phyloP scores from a whole-genome alignment of 2,329 filamentous ascomycete genomes.

The Colletotrichum tabaci region DNA sequence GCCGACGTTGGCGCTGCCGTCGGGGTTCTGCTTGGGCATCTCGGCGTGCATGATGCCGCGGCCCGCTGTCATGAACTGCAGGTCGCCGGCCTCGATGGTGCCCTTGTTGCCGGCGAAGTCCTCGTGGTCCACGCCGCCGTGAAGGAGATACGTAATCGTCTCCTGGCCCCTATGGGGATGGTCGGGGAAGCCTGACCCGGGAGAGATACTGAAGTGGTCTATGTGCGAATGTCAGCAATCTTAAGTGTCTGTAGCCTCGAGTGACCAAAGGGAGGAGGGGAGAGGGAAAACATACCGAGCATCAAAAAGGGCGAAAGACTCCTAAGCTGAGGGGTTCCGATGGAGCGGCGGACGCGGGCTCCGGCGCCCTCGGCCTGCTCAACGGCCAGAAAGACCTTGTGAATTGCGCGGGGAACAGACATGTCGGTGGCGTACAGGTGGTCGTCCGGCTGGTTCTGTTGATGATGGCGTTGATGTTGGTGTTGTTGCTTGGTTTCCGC shows the following conservation, averaged over 20 bases:
- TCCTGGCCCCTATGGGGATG: constrained; percentile 89
- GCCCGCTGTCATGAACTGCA: constrained; percentile 98
- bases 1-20: constrained; percentile 85
- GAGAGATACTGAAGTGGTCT: constrained; percentile 87
- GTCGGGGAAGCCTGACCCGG: constrained; percentile 91
- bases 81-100: constrained; percentile 87
- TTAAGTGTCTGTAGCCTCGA: constrained; percentile 88
- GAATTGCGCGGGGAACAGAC: constrained; percentile 81
- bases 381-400: constrained; percentile 85
- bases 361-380: constrained; percentile 93
- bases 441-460: constrained; percentile 24
- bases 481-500: constrained; percentile 30
- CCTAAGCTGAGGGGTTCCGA: constrained; percentile 85
- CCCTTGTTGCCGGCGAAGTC: constrained; percentile 91
- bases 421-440: constrained; percentile 64
- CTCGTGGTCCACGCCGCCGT: constrained; percentile 90
- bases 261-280: constrained; percentile 86
- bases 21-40: constrained; percentile 86
- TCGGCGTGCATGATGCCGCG: constrained; percentile 94
- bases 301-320: constrained; percentile 96
- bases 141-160: constrained; percentile 89
- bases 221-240: constrained; percentile 83
- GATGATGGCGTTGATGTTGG: too few relatives aligned
- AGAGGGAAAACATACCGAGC: constrained; percentile 91
- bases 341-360: constrained; percentile 87